A percentile compares a stretch with the other conserved stretches of the same genome.
Conservation (phyloP, 257 asterid genomes). For the Eustoma russellianum region DNA sequence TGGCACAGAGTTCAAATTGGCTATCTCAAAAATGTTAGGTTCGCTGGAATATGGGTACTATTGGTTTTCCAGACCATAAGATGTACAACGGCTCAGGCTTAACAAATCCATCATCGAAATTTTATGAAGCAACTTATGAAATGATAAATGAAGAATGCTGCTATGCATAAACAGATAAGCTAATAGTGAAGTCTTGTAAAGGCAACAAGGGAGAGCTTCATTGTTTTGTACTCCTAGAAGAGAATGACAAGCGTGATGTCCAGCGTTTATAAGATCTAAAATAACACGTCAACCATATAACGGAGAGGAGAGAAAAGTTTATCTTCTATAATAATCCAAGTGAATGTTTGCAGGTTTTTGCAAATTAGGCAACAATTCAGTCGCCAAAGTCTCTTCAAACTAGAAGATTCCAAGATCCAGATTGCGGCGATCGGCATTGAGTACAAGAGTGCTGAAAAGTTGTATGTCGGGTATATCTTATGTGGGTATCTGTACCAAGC, state of each 20-base stretch:
- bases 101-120: no score
- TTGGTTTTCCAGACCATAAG: no score
- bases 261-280: slow-evolving; percentile 14
- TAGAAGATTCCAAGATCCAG: slow-evolving; percentile 73
- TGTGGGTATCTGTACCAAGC: slow-evolving; percentile 59
- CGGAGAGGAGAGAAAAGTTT: slow-evolving; percentile 35
- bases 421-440: slow-evolving; percentile 53
- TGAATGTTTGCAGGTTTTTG: slow-evolving; percentile 87
- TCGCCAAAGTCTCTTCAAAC: slow-evolving; percentile 54
- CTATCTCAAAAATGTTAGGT: no score
- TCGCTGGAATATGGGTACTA: no score
- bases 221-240: neutral
- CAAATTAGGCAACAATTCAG: slow-evolving; percentile 60
- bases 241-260: slow-evolving; percentile 12
- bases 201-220: neutral
- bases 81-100: no score
- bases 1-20: no score
- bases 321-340: slow-evolving; percentile 52
- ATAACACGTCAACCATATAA: slow-evolving; percentile 25
- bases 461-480: slow-evolving; percentile 50
- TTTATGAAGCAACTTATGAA: no score
- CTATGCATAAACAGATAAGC: no score
- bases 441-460: slow-evolving; percentile 59
- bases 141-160: no score
- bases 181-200: neutral